Percentiles rank a stretch among this genome's conserved stretches.
Evolutionary conservation across 2,329 filamentous ascomycete genomes (phyloP).

Genomic region (Fusarium staphyleae): DNA sequence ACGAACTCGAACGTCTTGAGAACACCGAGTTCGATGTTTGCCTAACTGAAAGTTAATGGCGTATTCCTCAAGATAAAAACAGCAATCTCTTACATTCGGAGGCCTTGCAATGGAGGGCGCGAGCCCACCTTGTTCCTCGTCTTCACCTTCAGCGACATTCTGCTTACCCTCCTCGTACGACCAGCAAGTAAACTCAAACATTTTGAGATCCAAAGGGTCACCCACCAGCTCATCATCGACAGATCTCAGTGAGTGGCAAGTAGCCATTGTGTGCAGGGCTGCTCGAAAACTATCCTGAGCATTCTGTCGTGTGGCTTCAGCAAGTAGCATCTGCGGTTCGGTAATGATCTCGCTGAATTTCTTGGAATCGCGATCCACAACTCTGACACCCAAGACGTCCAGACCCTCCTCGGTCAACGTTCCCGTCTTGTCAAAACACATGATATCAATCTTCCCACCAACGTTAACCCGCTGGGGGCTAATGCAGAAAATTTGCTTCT

Average conservation of each 20-base stretch:
- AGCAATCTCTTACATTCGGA: constrained; percentile 60
- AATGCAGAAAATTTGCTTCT: constrained; percentile 95
- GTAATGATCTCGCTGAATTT: constrained; percentile 79
- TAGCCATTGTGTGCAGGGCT: constrained; percentile 93
- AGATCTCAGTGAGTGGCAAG: constrained; percentile 87
- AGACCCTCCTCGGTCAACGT: constrained; percentile 95
- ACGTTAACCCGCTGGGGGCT: constrained; percentile 97
- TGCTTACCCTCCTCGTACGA: constrained; percentile 87
- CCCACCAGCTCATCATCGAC: constrained; percentile 90
- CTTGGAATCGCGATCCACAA: constrained; percentile 69
- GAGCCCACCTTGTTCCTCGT: constrained; percentile 77
- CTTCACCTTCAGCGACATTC: constrained; percentile 66
- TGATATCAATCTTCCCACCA: constrained; percentile 91
- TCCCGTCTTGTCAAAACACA: constrained; percentile 99
- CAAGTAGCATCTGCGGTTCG: constrained; percentile 66
- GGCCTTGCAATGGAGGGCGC: constrained; percentile 90
- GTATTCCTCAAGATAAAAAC: too few species aligned
- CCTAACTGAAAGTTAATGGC: constrained; percentile 40
- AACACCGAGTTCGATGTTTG: constrained; percentile 83
- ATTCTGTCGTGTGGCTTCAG: constrained; percentile 44
- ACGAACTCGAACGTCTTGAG: constrained; percentile 94
- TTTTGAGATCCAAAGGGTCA: constrained; percentile 94
- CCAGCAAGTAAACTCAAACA: constrained; percentile 98
- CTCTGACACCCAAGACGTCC: constrained; percentile 87
- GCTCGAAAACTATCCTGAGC: constrained; percentile 56